Conservation (phyloP, 257 asterid genomes). For the Dorcoceras hygrometricum region DNA sequence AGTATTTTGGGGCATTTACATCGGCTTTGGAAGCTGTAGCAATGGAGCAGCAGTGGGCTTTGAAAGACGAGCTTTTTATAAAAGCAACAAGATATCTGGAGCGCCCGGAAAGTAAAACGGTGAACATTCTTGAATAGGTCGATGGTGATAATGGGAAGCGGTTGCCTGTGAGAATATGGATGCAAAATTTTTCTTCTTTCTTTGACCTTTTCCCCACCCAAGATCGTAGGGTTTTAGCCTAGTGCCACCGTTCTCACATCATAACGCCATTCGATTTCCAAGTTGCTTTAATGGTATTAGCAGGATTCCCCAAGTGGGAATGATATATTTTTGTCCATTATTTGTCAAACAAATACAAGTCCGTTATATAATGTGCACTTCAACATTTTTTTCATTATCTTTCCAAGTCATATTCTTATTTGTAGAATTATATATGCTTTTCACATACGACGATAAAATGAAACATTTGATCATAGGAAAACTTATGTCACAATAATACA, state of each 20-base stretch:
- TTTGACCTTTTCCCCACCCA: too few species aligned
- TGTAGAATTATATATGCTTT: too few species aligned
- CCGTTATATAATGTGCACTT: not conserved
- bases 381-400: not conserved
- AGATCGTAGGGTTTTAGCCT: too few species aligned
- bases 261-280: too few species aligned
- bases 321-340: too few species aligned
- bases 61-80: conserved; percentile 13
- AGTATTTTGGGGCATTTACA: conserved; percentile 24
- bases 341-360: too few species aligned
- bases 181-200: too few species aligned
- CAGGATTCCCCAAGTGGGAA: too few species aligned
- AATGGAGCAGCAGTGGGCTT: conserved; percentile 7
- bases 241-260: too few species aligned
- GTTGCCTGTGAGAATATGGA: not conserved
- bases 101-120: conserved; percentile 17
- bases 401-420: not conserved
- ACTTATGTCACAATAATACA: not conserved
- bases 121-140: conserved; percentile 32
- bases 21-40: conserved; percentile 12
- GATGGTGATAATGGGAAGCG: conserved; percentile 14
- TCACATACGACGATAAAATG: not conserved
- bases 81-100: conserved; percentile 16
- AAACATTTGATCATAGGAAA: not conserved
- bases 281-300: too few species aligned